Base-by-base conservation (phyloP, 179 eudicot genomes). In the Gypsophila paniculata region DNA sequence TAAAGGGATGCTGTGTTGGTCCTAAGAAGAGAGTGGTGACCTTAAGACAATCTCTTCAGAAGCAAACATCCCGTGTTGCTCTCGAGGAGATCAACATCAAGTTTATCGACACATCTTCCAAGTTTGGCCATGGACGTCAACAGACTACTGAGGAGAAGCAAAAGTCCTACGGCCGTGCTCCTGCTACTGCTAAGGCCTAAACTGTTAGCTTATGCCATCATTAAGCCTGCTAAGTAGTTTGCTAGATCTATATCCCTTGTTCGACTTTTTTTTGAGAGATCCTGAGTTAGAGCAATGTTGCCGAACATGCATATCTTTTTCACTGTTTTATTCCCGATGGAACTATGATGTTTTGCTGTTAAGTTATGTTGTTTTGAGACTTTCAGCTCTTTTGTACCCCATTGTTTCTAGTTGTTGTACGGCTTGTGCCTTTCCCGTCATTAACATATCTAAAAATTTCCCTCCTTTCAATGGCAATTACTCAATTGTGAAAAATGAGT, bases 21-120 rank as follows among this genome's bases (percentile, higher is more conserved):
- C 82, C 87, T 6, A 81, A 79, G 75, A 82, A 82, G 79, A 77
- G 86, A 60, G 86, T 82, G 66, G 81, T 82, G 64, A 82, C 86
- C 10, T 68, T 82, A 19, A 77, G 86, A 70, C 86, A 82, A 57
- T 49, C 86, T 14, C 86, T 82, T 15, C 78, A 72, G 4, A 83
- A 77, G 64, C 86, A 83, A 77, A 83, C 86, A 10, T 80, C 84
- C 10, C 84, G 86, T 72, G 62, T 69, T 36, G 86, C 86, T 12
- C 59, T 69, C 0, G 86, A 83, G 74, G 79, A 80, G 2, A 73
- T 83, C 78, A 78, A 36, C 4, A 72, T 83, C 44, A 83, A 83
- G 75, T 75, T 75, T 39, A 74, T 83, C 9, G 86, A 83, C 34
- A 83, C 83, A 21, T 83, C 86, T 4, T 80, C 83, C 36, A 83